These are phyloP conservation scores for Cenchrus americanus DNA, from an alignment of 176 grass and related monocot genomes.

Conservation along the genomic window DNA sequence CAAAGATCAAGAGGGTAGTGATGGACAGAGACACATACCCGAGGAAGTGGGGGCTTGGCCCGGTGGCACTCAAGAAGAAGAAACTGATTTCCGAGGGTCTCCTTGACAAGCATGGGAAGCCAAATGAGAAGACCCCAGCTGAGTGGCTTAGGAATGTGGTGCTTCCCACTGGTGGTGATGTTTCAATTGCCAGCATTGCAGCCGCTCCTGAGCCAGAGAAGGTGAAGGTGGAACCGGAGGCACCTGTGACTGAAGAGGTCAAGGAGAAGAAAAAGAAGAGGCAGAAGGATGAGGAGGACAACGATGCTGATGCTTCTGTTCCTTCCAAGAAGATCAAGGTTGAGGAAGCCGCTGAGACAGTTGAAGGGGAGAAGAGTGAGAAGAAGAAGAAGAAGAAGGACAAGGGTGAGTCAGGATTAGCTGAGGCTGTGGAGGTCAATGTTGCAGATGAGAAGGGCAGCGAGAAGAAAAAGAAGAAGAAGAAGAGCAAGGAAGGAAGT, in stretches of 20 bases:
- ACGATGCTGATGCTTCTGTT: conserved; percentile 30
- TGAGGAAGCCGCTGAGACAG: conserved; percentile 50
- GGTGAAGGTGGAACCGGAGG: conserved; percentile 45
- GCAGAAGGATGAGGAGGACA: conserved; percentile 50
- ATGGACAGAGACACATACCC: conserved; percentile 96
- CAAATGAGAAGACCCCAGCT: conserved; percentile 79
- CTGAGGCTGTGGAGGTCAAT: conserved; percentile 26
- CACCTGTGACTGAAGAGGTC: conserved; percentile 24
- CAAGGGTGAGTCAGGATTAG: conserved; percentile 46
- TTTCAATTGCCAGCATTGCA: conserved; percentile 69
- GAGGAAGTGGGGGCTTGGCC: conserved; percentile 92
- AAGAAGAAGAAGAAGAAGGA: conserved; percentile 93
- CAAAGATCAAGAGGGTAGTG: conserved; percentile 88
- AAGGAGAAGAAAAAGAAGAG: conserved; percentile 84
- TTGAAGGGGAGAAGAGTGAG: conserved; percentile 68
- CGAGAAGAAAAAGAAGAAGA: conserved; percentile 77
- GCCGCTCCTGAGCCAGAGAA: conserved; percentile 68
- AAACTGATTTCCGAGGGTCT: conserved; percentile 73
- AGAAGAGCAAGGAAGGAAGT: conserved; percentile 66
- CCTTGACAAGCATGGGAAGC: conserved; percentile 90
- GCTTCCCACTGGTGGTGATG: conserved; percentile 80
- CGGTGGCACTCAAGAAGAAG: conserved; percentile 78
- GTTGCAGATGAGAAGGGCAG: conserved; percentile 50
- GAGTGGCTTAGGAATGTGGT: conserved; percentile 81
- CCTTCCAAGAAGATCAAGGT: conserved; percentile 78